Conservation (phyloP, 2,329 filamentous ascomycete genomes). For the Pseudogymnoascus sp. region DNA sequence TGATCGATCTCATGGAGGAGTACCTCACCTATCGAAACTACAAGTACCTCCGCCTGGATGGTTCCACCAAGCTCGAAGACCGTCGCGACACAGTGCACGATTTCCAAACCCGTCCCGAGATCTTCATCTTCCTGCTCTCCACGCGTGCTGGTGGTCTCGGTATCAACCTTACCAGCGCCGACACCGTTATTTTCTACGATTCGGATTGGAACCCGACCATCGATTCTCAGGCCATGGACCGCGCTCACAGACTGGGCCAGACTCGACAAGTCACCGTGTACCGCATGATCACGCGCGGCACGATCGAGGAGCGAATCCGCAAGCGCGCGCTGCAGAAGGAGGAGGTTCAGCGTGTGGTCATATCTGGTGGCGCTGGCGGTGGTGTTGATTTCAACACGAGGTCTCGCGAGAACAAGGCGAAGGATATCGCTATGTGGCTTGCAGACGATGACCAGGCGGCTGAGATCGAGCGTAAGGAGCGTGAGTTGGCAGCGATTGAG, state of each 20-base stretch:
- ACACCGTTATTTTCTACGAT: slow-evolving; percentile 99
- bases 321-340: slow-evolving; percentile 97
- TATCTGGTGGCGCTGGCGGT: slow-evolving; percentile 72
- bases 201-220: slow-evolving; percentile 99
- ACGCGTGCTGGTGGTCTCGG: slow-evolving; percentile 95
- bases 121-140: slow-evolving; percentile 93
- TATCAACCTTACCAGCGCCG: slow-evolving; percentile 93
- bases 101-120: slow-evolving; percentile 89
- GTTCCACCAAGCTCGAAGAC: slow-evolving; percentile 95
- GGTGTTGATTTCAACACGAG: slow-evolving; percentile 96
- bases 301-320: slow-evolving; percentile 95
- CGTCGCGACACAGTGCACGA: slow-evolving; percentile 92
- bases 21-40: slow-evolving; percentile 98
- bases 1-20: slow-evolving; percentile 99
- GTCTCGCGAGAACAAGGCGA: slow-evolving; percentile 82
- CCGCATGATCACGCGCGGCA: slow-evolving; percentile 90
- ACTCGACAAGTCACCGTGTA: slow-evolving; percentile 96
- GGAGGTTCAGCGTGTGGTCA: slow-evolving; percentile 95
- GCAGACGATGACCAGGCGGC: slow-evolving; percentile 95
- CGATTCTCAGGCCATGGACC: slow-evolving; percentile 97
- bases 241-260: slow-evolving; percentile 93
- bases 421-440: slow-evolving; percentile 98
- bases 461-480: slow-evolving; percentile 86
- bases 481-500: slow-evolving; percentile 58
- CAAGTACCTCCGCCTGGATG: slow-evolving; percentile 94